These are phyloP conservation scores for Epichloe scottii DNA, from an alignment of 2,329 filamentous ascomycete genomes.

Conservation along the genomic window DNA sequence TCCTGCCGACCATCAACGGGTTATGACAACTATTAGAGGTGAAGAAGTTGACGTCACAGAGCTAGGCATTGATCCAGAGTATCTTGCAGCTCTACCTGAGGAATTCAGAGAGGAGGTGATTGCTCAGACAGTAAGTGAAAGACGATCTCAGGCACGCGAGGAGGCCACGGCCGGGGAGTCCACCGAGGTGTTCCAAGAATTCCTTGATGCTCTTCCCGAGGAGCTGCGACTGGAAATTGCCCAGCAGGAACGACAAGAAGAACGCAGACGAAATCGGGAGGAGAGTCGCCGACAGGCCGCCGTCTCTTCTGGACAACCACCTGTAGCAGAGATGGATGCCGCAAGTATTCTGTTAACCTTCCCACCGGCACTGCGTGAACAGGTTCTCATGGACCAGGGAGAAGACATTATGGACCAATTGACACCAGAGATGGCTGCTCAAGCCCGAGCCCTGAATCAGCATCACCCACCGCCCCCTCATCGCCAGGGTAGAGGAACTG, in stretches of 20 bases:
- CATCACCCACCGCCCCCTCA: constrained; percentile 19
- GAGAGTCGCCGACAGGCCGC: constrained; percentile 58
- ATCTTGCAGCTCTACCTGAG: constrained; percentile 92
- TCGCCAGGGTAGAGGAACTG: constrained; percentile 18
- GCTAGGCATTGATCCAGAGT: constrained; percentile 86
- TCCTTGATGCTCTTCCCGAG: constrained; percentile 80
- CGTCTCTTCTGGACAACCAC: constrained; percentile 38
- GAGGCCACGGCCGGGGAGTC: constrained; percentile 58
- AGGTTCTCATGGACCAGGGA: constrained; percentile 83
- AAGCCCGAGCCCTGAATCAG: constrained; percentile 60
- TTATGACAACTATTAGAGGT: constrained; percentile 74
- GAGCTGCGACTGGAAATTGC: constrained; percentile 86
- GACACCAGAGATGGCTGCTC: constrained; percentile 73
- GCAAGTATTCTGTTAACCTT: constrained; percentile 88
- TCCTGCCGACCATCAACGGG: constrained; percentile 31
- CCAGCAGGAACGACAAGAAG: constrained; percentile 79
- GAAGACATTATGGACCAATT: constrained; percentile 75
- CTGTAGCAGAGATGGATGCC: constrained; percentile 65
- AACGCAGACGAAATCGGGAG: constrained; percentile 76
- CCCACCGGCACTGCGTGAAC: constrained; percentile 69
- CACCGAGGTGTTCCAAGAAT: constrained; percentile 81
- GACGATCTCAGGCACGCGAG: constrained; percentile 64
- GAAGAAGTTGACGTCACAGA: constrained; percentile 87
- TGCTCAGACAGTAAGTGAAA: constrained; percentile 73
- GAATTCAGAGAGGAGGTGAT: constrained; percentile 95